Base-by-base conservation (phyloP, 768 basidiomycete species). In the Amanita muscaria region DNA sequence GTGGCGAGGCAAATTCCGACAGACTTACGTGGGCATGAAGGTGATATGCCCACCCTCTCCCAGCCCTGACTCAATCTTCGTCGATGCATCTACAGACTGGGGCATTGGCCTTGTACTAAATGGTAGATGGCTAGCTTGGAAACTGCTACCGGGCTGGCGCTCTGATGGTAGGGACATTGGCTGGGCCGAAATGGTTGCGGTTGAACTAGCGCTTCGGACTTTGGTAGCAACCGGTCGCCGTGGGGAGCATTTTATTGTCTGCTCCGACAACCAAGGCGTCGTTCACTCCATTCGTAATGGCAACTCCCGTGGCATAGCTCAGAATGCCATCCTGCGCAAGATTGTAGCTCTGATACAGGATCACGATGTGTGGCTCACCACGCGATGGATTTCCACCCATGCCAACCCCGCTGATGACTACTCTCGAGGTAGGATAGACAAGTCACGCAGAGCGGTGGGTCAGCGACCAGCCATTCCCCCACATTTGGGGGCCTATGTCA, bases 241-340 rank as follows among this genome's bases (percentile, higher is more conserved):
- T 0, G 39, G 61, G 19, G 46, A 22, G 2, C 54, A 67, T 15
- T 6, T 70, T 0, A n/a, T 53, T 0, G 44, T 71, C 1, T 52
- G 46, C 7, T 63, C 57, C 0, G 61, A 71, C 42, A 68, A 72
- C 39, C 44, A 53, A 15, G 67, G 62, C 0, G 56, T 64, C 1
- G 59, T 70, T 8, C 58, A 60, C 0, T 59, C 60, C 2, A 46
- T 58, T 1, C n/a, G 46, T 10, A 51, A 55, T 34, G 55, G 57
- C 4, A 34, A 48, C 0, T 48, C 53, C 2, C 27, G 49, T 1
- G 59, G 57, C 22, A 31, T 38, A 6, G 38, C 51, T 27, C 27
- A 29, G 12, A 29, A 29, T 29, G 27, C 27, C 27, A 29, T 29
- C 6, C 27, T 29, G 7, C 27, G 12, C 12, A 6, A 29, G 7